Conservation (phyloP, 23 red algal genomes). For the Gracilaria gracilis region DNA sequence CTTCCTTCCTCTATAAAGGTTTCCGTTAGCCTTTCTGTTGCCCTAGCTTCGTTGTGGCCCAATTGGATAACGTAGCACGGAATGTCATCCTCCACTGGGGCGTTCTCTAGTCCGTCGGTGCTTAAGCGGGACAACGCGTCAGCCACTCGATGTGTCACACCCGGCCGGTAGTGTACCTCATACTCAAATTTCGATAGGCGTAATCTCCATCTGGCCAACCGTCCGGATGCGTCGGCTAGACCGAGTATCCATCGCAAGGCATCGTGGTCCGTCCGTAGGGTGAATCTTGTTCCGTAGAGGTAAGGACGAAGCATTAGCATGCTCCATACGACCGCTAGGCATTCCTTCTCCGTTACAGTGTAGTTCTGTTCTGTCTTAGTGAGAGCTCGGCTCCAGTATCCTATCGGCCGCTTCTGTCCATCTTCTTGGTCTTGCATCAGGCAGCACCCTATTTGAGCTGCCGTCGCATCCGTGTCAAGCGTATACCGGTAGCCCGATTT, state of each 20-base stretch:
- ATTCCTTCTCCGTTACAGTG: not conserved
- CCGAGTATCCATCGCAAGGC: conserved; percentile 27
- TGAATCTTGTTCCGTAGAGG: not conserved
- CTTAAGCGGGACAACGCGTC: not conserved
- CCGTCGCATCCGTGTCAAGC: conserved; percentile 24
- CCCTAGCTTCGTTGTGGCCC: not conserved
- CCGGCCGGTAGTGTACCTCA: not conserved
- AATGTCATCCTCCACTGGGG: not conserved
- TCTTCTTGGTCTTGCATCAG: conserved; percentile 28
- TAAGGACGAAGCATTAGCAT: no score
- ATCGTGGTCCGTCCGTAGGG: not conserved
- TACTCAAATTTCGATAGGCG: conserved; percentile 12
- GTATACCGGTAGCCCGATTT: not conserved
- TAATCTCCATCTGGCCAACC: conserved; percentile 12
- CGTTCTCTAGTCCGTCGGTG: not conserved
- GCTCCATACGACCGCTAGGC: no score
- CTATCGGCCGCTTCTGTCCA: not conserved
- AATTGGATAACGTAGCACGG: not conserved
- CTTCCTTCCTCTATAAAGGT: no score
- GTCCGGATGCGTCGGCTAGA: not conserved
- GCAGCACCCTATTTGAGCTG: conserved; percentile 21
- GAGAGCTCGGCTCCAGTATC: conserved; percentile 14
- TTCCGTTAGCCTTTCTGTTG: not conserved
- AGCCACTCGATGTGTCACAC: conserved; percentile 4
- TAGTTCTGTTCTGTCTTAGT: not conserved